Percentiles rank a stretch among this genome's conserved stretches.
Conservation (phyloP, 495 filamentous ascomycete genomes). For the Aspergillus ostianus region DNA sequence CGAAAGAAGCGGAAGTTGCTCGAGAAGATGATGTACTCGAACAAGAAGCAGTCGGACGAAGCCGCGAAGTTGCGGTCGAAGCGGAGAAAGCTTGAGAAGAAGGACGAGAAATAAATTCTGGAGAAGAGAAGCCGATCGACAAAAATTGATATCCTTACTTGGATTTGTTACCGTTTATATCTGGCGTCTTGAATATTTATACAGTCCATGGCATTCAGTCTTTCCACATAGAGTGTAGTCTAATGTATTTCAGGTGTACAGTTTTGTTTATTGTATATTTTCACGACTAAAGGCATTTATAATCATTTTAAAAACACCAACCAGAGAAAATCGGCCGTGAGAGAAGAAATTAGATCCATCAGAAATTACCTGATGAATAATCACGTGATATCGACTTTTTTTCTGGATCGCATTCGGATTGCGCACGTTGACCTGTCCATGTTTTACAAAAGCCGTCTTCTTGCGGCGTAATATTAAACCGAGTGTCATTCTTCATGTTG, state of each 20-base stretch:
- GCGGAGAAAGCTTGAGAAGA: slow-evolving; percentile 85
- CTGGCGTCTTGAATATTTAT: slow-evolving; percentile 1
- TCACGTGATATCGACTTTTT: slow-evolving; percentile 15
- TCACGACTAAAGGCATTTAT: not conserved
- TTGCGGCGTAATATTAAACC: not conserved
- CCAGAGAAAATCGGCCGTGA: not conserved
- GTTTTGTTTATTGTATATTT: not conserved
- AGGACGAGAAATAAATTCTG: slow-evolving; percentile 28
- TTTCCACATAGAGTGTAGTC: not conserved
- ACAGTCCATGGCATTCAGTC: not conserved
- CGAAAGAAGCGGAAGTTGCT: slow-evolving; percentile 87
- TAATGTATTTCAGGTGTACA: not conserved
- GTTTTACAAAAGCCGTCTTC: not conserved
- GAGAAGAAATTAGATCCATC: not conserved
- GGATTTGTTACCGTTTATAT: not conserved
- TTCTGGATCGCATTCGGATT: slow-evolving; percentile 4
- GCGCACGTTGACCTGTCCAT: not conserved
- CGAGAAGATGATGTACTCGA: slow-evolving; percentile 89
- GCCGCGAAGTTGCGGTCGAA: slow-evolving; percentile 73
- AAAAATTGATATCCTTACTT: slow-evolving; percentile 6
- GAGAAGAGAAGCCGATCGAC: slow-evolving; percentile 18
- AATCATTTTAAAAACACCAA: not conserved
- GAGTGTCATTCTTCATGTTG: not conserved
- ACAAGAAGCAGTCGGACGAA: slow-evolving; percentile 80
- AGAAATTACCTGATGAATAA: not conserved